Percentiles rank a stretch among this genome's conserved stretches.
These are phyloP conservation scores for Saccharum officinarum DNA, from an alignment of 176 grass and related monocot genomes.

Conservation along the genomic window DNA sequence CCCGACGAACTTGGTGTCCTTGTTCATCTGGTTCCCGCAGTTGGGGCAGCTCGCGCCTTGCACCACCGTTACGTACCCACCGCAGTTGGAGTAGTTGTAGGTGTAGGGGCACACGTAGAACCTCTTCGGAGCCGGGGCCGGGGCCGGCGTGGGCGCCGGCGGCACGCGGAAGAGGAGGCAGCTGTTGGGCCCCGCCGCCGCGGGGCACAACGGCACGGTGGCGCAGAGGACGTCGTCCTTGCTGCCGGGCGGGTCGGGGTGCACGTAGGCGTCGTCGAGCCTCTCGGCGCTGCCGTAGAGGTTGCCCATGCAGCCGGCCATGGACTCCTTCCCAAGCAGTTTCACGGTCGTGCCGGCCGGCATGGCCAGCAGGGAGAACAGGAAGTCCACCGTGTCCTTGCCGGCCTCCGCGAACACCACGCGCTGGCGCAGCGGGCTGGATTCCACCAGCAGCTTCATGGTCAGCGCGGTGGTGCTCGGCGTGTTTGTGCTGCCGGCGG, in stretches of 20 bases:
- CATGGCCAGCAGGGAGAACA: constrained; percentile 41
- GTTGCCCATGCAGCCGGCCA: constrained; percentile 26
- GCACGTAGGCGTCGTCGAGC: constrained; percentile 20
- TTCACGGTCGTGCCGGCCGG: constrained; percentile 31
- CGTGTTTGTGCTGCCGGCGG: not conserved
- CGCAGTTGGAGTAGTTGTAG: not conserved
- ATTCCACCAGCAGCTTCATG: constrained; percentile 46
- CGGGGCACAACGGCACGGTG: not conserved
- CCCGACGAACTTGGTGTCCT: not conserved
- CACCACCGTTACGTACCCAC: constrained; percentile 9
- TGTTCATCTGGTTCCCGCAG: not conserved
- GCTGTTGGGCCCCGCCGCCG: not conserved
- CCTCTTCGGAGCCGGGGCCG: not conserved
- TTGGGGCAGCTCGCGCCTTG: not conserved
- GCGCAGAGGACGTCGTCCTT: constrained; percentile 18
- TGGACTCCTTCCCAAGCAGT: constrained; percentile 17
- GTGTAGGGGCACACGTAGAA: not conserved
- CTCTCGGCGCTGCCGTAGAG: constrained; percentile 34
- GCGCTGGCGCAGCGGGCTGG: not conserved
- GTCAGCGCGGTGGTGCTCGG: not conserved
- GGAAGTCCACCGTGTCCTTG: constrained; percentile 51
- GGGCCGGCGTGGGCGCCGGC: not conserved
- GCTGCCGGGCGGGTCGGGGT: not conserved
- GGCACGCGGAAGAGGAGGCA: not conserved
- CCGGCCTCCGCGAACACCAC: constrained; percentile 48